These are phyloP conservation scores for Suhomyces atakaporum DNA, from an alignment of 1,139 yeast species.

Conservation along the genomic window DNA sequence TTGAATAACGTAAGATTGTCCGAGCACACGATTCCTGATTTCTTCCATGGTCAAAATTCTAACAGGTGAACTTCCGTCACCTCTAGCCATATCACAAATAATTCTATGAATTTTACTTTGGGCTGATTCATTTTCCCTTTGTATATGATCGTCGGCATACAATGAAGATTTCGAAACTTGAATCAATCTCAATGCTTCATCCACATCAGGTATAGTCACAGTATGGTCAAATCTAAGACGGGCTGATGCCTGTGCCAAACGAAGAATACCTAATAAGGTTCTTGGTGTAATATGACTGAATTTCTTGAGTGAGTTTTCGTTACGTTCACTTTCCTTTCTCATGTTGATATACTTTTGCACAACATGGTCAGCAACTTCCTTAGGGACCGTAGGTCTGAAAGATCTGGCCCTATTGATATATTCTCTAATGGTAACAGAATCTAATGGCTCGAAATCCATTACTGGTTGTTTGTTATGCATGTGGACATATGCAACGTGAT, in stretches of 20 bases:
- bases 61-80: constrained; percentile 44
- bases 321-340: constrained; percentile 85
- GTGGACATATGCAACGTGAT: constrained; percentile 94
- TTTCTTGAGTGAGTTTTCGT: constrained; percentile 75
- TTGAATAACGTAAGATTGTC: constrained; percentile 81
- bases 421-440: constrained; percentile 79
- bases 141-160: constrained; percentile 51
- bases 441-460: constrained; percentile 73
- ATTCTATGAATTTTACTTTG: constrained; percentile 64
- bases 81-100: constrained; percentile 53
- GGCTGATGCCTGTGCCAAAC: constrained; percentile 94
- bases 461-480: constrained; percentile 89
- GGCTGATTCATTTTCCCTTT: constrained; percentile 54
- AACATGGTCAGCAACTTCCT: constrained; percentile 83
- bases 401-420: constrained; percentile 85
- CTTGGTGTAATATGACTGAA: constrained; percentile 95
- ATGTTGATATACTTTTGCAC: constrained; percentile 84
- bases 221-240: constrained; percentile 76
- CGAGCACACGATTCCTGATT: constrained; percentile 69
- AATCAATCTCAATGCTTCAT: constrained; percentile 87
- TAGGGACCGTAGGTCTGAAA: constrained; percentile 84
- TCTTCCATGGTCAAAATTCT: constrained; percentile 55
- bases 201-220: constrained; percentile 82
- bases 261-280: constrained; percentile 84
- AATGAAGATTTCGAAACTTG: constrained; percentile 86